These are phyloP conservation scores for Cylindrodendrum hubeiense DNA, from an alignment of 2,329 filamentous ascomycete species.

Conservation along the genomic window DNA sequence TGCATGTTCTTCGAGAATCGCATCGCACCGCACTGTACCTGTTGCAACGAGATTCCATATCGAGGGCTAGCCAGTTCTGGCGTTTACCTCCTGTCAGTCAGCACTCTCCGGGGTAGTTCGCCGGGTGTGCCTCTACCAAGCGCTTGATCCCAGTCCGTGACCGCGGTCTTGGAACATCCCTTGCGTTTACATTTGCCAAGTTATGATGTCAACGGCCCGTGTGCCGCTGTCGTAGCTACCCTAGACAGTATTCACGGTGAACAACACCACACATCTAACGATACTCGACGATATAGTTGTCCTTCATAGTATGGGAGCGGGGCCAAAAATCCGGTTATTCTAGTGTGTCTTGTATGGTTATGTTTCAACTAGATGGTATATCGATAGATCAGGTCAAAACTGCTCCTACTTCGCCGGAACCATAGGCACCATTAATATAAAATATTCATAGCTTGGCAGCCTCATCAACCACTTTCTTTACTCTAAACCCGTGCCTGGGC, in stretches of 20 bases:
- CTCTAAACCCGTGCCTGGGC: slow-evolving; percentile 70
- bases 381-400: background rate
- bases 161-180: background rate
- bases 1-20: background rate
- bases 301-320: too few species aligned
- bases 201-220: background rate
- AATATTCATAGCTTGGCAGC: slow-evolving; percentile 28
- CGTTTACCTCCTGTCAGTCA: background rate
- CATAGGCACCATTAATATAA: too few species aligned
- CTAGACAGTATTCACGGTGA: background rate
- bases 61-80: background rate
- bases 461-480: slow-evolving; percentile 48
- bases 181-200: background rate
- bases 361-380: background rate
- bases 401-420: too few species aligned
- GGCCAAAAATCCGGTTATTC: background rate
- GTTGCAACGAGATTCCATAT: background rate
- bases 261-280: background rate
- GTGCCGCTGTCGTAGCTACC: background rate
- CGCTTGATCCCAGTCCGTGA: background rate
- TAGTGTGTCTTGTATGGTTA: background rate
- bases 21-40: background rate
- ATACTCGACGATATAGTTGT: too few species aligned
- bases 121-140: background rate
- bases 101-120: background rate